Evolutionary conservation across 176 grass and related monocot species (phyloP).

Genomic region (Bromus sterilis): DNA sequence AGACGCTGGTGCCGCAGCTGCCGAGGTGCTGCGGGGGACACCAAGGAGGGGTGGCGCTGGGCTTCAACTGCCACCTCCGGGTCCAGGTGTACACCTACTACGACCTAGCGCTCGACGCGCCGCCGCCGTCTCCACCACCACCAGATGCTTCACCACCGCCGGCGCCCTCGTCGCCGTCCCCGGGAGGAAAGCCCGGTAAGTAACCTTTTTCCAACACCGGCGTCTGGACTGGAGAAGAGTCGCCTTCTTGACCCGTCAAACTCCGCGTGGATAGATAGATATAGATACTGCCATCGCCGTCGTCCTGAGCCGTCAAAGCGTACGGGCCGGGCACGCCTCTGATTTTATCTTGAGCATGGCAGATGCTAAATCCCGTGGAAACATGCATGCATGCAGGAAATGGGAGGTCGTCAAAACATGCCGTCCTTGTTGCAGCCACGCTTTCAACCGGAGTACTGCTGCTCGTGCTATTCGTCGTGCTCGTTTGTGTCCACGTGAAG

Average conservation of each 20-base stretch:
- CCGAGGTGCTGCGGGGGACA: not conserved
- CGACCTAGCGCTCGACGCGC: constrained; percentile 2
- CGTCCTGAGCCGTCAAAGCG: not conserved
- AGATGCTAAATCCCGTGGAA: not conserved
- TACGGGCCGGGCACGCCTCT: not conserved
- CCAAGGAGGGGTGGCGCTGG: constrained; percentile 1
- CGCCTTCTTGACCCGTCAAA: not conserved
- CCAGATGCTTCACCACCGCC: not conserved
- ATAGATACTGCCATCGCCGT: not conserved
- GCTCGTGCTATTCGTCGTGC: not conserved
- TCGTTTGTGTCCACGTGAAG: not conserved
- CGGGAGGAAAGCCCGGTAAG: not conserved
- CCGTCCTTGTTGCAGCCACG: not conserved
- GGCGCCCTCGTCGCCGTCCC: not conserved
- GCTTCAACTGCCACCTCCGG: constrained; percentile 36
- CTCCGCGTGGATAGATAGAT: not conserved
- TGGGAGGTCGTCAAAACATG: not conserved
- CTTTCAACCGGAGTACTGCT: not conserved
- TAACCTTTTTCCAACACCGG: not conserved
- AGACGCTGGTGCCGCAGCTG: not conserved
- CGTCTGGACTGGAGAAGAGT: not conserved
- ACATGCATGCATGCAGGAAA: not conserved
- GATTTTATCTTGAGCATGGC: not conserved
- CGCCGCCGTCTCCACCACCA: not conserved
- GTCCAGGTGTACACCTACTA: constrained; percentile 27